Conservation (phyloP, 108 stramenopile species). For the Mayamaea pseudoterrestris region DNA sequence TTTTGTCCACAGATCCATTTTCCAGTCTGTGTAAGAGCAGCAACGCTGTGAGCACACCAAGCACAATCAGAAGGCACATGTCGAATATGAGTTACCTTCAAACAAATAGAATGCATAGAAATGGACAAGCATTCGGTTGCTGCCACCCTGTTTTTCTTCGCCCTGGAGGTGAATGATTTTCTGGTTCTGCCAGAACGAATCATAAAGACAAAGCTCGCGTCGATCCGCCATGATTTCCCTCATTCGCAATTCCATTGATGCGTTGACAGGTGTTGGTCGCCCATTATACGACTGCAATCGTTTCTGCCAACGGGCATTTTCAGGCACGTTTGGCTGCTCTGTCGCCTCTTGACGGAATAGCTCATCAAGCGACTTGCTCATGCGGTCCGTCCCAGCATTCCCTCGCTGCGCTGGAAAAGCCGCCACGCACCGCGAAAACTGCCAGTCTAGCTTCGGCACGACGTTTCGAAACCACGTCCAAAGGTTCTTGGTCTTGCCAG, state of each 20-base stretch:
- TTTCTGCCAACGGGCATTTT: neutral
- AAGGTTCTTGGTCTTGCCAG: slow-evolving; percentile 3
- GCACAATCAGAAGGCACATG: too few species aligned
- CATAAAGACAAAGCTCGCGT: slow-evolving; percentile 35
- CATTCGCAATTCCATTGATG: slow-evolving; percentile 33
- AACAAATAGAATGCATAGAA: slow-evolving; percentile 86
- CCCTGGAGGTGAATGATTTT: slow-evolving; percentile 55
- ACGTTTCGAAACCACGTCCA: slow-evolving; percentile 41
- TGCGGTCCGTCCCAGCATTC: slow-evolving; percentile 17
- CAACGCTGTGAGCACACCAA: too few species aligned
- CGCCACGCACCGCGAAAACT: slow-evolving; percentile 28
- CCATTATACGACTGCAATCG: slow-evolving; percentile 8
- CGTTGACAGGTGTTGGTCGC: slow-evolving; percentile 60
- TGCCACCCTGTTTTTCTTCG: slow-evolving; percentile 29
- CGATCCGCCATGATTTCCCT: slow-evolving; percentile 34
- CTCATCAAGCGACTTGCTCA: too few species aligned
- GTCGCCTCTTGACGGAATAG: neutral
- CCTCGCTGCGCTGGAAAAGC: slow-evolving; percentile 46
- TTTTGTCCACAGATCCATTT: slow-evolving; percentile 59
- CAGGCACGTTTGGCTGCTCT: neutral
- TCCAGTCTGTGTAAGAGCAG: too few species aligned
- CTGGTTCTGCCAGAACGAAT: slow-evolving; percentile 32
- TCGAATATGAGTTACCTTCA: too few species aligned
- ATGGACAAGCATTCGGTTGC: slow-evolving; percentile 67
- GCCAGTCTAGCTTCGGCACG: slow-evolving; percentile 28